Evolutionary conservation across 2,329 filamentous ascomycete genomes (phyloP).

Genomic region (Colletotrichum musicola): DNA sequence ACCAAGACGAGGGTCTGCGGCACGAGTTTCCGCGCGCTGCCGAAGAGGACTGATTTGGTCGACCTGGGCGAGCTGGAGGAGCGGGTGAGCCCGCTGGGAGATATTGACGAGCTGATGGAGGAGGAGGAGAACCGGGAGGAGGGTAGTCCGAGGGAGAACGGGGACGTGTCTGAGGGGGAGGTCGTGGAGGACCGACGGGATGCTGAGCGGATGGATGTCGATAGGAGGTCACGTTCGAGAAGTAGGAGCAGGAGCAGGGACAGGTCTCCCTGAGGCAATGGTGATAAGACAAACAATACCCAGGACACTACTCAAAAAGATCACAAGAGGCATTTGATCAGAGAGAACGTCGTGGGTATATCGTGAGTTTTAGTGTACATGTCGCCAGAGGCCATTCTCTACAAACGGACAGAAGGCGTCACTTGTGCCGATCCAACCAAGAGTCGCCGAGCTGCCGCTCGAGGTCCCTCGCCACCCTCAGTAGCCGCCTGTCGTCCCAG

Average conservation of each 20-base stretch:
- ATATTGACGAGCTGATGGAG: slow-evolving; percentile 78
- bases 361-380: slow-evolving; percentile 24
- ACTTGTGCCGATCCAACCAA: background rate
- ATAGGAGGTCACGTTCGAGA: slow-evolving; percentile 35
- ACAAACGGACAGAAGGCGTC: background rate
- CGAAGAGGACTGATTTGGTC: slow-evolving; percentile 83
- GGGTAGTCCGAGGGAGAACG: slow-evolving; percentile 46
- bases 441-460: slow-evolving; percentile 44
- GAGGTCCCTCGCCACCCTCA: slow-evolving; percentile 67
- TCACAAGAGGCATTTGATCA: too few relatives aligned
- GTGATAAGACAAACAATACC: slow-evolving; percentile 23
- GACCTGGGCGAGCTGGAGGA: slow-evolving; percentile 91
- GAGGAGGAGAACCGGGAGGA: slow-evolving; percentile 67
- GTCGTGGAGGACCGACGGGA: slow-evolving; percentile 44
- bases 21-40: slow-evolving; percentile 93
- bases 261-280: slow-evolving; percentile 13
- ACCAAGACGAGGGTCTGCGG: slow-evolving; percentile 91
- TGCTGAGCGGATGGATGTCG: slow-evolving; percentile 53
- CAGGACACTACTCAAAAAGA: slow-evolving; percentile 9
- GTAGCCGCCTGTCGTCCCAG: slow-evolving; percentile 77
- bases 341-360: slow-evolving; percentile 21
- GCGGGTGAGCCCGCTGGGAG: slow-evolving; percentile 84
- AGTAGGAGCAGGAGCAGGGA: slow-evolving; percentile 17
- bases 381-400: background rate
- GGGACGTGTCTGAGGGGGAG: slow-evolving; percentile 56